Conservation (phyloP, 495 filamentous ascomycete genomes). For the Cladorrhinum samala region DNA sequence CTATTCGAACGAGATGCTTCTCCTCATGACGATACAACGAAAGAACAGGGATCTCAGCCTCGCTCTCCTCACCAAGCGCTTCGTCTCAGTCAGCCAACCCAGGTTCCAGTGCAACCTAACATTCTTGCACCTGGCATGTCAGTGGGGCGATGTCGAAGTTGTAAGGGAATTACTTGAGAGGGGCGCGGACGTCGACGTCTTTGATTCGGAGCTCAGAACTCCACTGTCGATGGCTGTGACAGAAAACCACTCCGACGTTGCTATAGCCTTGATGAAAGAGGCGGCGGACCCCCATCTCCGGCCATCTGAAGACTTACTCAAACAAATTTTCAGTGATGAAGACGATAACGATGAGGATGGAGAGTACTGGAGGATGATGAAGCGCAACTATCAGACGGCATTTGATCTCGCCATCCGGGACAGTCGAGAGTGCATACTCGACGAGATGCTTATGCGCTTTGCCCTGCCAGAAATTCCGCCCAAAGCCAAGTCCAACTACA, state of each 20-base stretch:
- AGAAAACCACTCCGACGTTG: conserved; percentile 12
- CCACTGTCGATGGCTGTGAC: conserved; percentile 19
- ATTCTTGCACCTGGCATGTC: conserved; percentile 22
- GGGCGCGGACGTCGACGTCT: conserved; percentile 21
- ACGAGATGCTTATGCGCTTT: conserved; percentile 19
- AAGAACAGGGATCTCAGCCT: conserved; percentile 18
- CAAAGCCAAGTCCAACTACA: conserved; percentile 8
- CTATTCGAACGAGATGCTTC: conserved; percentile 18
- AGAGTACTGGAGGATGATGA: conserved; percentile 14
- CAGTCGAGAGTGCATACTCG: conserved; percentile 13
- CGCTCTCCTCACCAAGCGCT: conserved; percentile 17
- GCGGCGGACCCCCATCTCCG: conserved; percentile 22
- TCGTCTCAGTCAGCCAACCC: conserved; percentile 16
- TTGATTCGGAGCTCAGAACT: conserved; percentile 21
- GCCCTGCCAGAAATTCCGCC: conserved; percentile 13
- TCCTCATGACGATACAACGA: conserved; percentile 17
- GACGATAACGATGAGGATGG: conserved; percentile 7
- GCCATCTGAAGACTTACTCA: conserved; percentile 18
- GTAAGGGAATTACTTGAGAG: conserved; percentile 21
- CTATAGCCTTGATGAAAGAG: conserved; percentile 16
- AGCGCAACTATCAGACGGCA: conserved; percentile 13
- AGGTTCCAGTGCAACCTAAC: conserved; percentile 18
- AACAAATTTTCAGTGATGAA: background rate
- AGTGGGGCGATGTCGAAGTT: conserved; percentile 19
- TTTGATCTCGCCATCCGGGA: conserved; percentile 25